Conservation (phyloP, 1,139 yeast genomes). For the Maudiozyma humilis region DNA sequence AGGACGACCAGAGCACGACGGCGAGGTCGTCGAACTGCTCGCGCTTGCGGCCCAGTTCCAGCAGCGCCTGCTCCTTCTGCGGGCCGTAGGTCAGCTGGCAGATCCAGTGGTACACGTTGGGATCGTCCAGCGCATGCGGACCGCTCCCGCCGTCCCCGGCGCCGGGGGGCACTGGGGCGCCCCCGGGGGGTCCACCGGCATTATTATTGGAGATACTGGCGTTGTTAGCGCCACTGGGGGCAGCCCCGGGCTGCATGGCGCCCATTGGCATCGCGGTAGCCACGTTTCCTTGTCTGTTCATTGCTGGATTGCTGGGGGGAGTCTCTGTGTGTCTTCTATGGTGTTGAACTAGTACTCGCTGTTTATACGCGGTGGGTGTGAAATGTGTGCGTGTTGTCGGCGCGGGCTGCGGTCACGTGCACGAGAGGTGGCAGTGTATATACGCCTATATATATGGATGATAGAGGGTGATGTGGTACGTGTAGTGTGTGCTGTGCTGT, state of each 20-base stretch:
- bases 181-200: background rate
- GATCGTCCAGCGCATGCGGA: constrained; percentile 64
- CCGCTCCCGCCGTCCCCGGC: constrained; percentile 8
- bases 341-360: no score
- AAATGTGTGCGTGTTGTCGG: background rate
- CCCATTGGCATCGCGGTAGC: background rate
- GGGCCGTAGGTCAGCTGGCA: constrained; percentile 83
- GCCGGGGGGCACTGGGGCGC: background rate
- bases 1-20: constrained; percentile 86
- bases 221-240: background rate
- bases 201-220: background rate
- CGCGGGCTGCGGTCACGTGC: no score
- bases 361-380: no score
- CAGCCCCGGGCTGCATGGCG: background rate
- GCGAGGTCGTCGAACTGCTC: constrained; percentile 95
- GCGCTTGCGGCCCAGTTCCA: constrained; percentile 86
- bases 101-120: constrained; percentile 85
- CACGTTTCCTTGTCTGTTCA: background rate
- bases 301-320: no score
- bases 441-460: no score
- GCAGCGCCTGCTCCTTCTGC: constrained; percentile 81
- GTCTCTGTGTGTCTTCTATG: no score
- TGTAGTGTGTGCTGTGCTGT: no score
- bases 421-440: no score
- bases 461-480: no score